Conservation (phyloP, 2,329 filamentous ascomycete species). For the Stagonosporopsis vannaccii region DNA sequence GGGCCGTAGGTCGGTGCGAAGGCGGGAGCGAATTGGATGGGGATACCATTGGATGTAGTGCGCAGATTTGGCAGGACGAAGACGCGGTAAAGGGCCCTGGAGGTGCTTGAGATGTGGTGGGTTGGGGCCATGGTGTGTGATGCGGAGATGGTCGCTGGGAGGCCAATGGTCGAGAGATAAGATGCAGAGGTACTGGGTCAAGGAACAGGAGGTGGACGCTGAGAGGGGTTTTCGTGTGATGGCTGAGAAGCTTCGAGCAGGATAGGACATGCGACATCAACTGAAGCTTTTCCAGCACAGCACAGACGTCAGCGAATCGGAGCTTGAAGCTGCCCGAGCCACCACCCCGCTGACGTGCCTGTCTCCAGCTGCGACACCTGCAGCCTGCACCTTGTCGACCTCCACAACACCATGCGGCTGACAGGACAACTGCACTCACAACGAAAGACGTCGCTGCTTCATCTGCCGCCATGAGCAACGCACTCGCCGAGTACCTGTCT, state of each 20-base stretch:
- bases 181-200: background rate
- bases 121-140: conserved; percentile 35
- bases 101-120: conserved; percentile 44
- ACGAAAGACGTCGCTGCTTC: conserved; percentile 8
- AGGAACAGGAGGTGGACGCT: no score
- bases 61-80: conserved; percentile 51
- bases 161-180: background rate
- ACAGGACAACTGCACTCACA: conserved; percentile 1
- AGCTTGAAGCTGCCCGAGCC: conserved; percentile 5
- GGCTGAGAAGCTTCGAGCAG: conserved; percentile 1
- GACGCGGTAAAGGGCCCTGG: conserved; percentile 54
- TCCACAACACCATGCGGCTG: conserved; percentile 32
- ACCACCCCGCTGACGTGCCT: conserved; percentile 17
- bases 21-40: conserved; percentile 29
- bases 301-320: conserved; percentile 26
- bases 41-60: conserved; percentile 21
- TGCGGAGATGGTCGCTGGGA: background rate
- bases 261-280: conserved; percentile 2
- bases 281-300: conserved; percentile 24
- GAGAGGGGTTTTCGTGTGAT: background rate
- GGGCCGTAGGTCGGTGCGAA: conserved; percentile 21
- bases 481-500: conserved; percentile 81
- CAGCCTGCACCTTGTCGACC: background rate
- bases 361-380: conserved; percentile 15
- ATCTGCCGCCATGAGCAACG: conserved; percentile 66